phyloP scores from a whole-genome alignment of 2,329 filamentous ascomycete species.

The Microascus cirrosus region DNA sequence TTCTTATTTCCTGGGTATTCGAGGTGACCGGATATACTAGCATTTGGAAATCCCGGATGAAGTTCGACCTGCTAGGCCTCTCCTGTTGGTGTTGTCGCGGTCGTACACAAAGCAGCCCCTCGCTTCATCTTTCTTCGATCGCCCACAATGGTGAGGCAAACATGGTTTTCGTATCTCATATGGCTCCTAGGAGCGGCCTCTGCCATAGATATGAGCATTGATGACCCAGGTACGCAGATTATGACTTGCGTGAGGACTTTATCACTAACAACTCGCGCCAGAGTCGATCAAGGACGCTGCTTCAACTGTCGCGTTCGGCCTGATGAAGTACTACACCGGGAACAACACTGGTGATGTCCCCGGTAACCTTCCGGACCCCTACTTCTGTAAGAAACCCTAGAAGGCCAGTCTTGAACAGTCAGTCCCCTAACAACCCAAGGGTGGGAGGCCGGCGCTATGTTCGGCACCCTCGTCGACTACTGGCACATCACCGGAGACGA shows the following conservation, averaged over 20 bases:
- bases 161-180: slow-evolving; percentile 4
- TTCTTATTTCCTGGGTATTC: neutral
- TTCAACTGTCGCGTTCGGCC: slow-evolving; percentile 31
- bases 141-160: slow-evolving; percentile 7
- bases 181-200: slow-evolving; percentile 4
- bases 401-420: slow-evolving; percentile 21
- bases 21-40: neutral
- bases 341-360: slow-evolving; percentile 48
- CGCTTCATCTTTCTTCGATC: neutral
- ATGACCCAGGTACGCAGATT: slow-evolving; percentile 17
- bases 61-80: neutral
- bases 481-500: slow-evolving; percentile 58
- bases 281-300: slow-evolving; percentile 39
- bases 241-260: neutral
- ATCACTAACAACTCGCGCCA: slow-evolving; percentile 16
- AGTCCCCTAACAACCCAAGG: slow-evolving; percentile 10
- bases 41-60: neutral
- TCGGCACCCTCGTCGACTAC: slow-evolving; percentile 61
- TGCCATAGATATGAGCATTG: slow-evolving; percentile 9
- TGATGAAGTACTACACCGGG: slow-evolving; percentile 40
- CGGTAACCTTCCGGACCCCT: slow-evolving; percentile 47
- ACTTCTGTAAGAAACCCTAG: slow-evolving; percentile 47
- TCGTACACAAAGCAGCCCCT: neutral
- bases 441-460: slow-evolving; percentile 68
- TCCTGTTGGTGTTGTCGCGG: neutral